Conservation (phyloP, 1,284 basidiomycete species). For the Neolentinus lepideus region DNA sequence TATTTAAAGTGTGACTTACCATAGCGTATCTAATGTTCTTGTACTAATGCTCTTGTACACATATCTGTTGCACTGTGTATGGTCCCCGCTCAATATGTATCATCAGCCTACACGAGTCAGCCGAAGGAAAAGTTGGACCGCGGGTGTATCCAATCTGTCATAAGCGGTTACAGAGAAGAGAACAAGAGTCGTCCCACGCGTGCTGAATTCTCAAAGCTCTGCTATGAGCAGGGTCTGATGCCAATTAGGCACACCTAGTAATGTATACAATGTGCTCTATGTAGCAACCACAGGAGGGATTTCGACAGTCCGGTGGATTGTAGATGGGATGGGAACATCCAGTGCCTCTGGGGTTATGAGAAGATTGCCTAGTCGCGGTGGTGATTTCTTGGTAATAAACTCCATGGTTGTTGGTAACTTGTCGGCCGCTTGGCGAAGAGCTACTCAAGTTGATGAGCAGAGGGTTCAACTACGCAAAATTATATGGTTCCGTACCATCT, state of each 20-base stretch:
- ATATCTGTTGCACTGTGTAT: no score
- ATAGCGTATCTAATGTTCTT: no score
- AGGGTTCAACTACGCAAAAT: not conserved
- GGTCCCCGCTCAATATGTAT: no score
- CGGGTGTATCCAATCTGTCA: no score
- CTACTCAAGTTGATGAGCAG: conserved; percentile 31
- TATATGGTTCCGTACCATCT: conserved; percentile 58
- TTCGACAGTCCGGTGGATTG: not conserved
- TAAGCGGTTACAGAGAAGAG: not conserved
- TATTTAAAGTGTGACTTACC: no score
- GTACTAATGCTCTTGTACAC: no score
- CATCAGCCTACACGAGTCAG: no score
- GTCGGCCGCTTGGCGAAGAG: conserved; percentile 82
- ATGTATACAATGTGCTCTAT: not conserved
- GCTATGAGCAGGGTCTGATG: no score
- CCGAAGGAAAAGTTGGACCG: no score
- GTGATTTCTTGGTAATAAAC: conserved; percentile 69
- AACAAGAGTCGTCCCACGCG: not conserved
- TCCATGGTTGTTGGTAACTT: conserved; percentile 90
- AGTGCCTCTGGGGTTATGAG: conserved; percentile 36
- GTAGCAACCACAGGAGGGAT: not conserved
- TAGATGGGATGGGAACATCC: not conserved
- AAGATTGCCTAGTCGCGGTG: conserved; percentile 76
- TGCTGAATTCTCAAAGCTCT: not conserved
- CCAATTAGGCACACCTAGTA: not conserved